Evolutionary conservation across 805 yeast species (phyloP), one percentile per base, ranked within the genome.

Genomic region (Schwanniomyces vanrijiae): DNA sequence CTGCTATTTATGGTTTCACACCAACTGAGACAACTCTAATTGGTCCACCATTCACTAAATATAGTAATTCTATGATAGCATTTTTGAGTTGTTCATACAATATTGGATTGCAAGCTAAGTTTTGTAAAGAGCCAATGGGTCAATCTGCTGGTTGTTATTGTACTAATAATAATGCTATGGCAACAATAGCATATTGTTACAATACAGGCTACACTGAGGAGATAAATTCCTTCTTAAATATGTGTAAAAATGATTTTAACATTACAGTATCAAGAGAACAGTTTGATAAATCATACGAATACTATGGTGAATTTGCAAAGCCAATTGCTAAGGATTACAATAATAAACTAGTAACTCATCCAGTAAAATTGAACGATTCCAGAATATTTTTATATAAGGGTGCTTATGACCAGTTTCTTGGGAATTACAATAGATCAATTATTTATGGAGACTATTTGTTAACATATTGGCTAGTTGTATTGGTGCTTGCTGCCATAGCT

Each of bases 361-460:
- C 73, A 0, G 58, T 68, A 11, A 58, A 54, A 42, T 53, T 71
- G 20, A 51, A 65, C 26, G 61, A 59, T 8, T 40, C 57, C 2
- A 40, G 43, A 8, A 57, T 62, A 9, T 5, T 37, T 3, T 24
- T 55, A 2, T 64, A 57, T 49, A 55, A 57, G 29, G 55, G 50
- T 10, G 54, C 72, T 2, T 71, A 67, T 48, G 69, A 64, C 39
- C 71, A 65, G 42, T 72, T 66, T 48, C 56, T 71, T 38, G 76
- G 76, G 8, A 72, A 71, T 56, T 70, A 68, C 46, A 71, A 69
- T 45, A 64, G 64, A 19, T 76, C 83, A 2, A 68, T 78, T 24
- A 69, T 63, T 48, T 62, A 75, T 55, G 85, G 76, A 16, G 60
- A 58, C 24, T 55, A 55, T 40, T 40, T 70, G 37, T 56, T 62